Base-by-base conservation (phyloP, 2,329 filamentous ascomycete genomes). In the Monosporascus sp. region DNA sequence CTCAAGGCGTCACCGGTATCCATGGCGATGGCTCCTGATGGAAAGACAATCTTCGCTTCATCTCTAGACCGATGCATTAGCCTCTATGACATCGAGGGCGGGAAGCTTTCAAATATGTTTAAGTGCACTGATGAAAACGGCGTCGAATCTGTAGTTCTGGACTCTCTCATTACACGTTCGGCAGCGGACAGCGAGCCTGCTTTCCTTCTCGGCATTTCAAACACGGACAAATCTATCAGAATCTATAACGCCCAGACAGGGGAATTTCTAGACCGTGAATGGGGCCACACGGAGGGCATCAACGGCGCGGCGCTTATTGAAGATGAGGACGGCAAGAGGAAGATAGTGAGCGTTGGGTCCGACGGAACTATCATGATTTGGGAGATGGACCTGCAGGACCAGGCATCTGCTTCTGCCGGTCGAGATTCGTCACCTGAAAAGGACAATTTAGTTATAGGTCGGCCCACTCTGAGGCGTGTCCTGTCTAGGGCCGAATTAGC, bases 211-310 rank as follows among this genome's bases (percentile, higher is more conserved):
- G 92, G 91, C n/a, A 81, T 94, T 11, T 97, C 93, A 8, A 92
- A 92, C 62, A 96, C 90, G 1, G 94, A 99, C 70, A 99, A 97
- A 68, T 97, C 94, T 1, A 87, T 99, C 52, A 81, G 94, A 37
- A 76, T 99, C 17, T 99, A 99, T 64, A 90, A 96, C 61, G 78
- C 84, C 31, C 85, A 87, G 56, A 85, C 83, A 43, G 92, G 93
- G 8, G 74, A 76, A 2, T 86, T 99, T 53, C 73, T 97, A 27
- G 88, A 91, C 49, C 85, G 91, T 41, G 94, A 97, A 72, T 97
- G 91, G 83, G 94, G 94, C 1, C 94, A 99, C 62, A 96, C 92
- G 0, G 92, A 97, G 66, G 88, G 92, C 8, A 91, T 99, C 59
- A 96, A 90, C 50, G 92, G 92, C 56, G 84, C 95, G 19, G 82